phyloP scores from a whole-genome alignment of 2,329 filamentous ascomycete genomes.

The Talaromyces marneffei region DNA sequence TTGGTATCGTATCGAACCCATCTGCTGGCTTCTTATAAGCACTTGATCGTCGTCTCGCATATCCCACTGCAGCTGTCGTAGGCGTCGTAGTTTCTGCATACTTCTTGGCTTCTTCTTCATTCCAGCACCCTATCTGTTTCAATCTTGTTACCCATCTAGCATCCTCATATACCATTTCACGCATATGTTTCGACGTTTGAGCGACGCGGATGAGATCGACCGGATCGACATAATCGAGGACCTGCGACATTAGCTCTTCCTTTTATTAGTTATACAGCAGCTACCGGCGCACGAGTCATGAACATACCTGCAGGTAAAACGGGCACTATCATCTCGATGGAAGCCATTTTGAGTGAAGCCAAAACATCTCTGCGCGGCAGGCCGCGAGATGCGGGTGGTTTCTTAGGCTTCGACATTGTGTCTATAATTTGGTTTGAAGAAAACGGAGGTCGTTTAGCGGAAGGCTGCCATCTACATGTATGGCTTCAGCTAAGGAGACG shows the following conservation, averaged over 20 bases:
- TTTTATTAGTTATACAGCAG: constrained; percentile 21
- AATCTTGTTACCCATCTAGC: constrained; percentile 86
- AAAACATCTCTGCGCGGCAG: constrained; percentile 54
- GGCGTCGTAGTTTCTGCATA: constrained; percentile 57
- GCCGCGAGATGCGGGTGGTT: constrained; percentile 30
- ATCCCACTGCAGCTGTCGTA: not conserved
- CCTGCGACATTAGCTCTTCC: constrained; percentile 75
- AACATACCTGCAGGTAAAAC: constrained; percentile 71
- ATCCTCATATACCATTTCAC: constrained; percentile 99
- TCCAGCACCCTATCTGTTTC: constrained; percentile 84
- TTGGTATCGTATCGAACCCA: constrained; percentile 72
- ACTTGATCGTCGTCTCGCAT: constrained; percentile 2
- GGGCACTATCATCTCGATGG: constrained; percentile 73
- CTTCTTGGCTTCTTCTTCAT: constrained; percentile 76
- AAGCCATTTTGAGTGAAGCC: constrained; percentile 69
- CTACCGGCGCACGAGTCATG: not conserved
- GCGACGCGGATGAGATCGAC: constrained; percentile 81
- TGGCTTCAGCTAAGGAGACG: not conserved
- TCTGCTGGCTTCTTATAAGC: constrained; percentile 38
- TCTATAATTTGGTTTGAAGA: constrained; percentile 22
- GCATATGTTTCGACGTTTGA: constrained; percentile 74
- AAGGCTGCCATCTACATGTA: not conserved
- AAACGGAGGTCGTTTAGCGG: not conserved
- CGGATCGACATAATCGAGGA: constrained; percentile 84
- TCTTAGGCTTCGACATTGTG: constrained; percentile 47